Evolutionary conservation across 1,284 basidiomycete genomes (phyloP).

Genomic region (Porodaedalea pini): DNA sequence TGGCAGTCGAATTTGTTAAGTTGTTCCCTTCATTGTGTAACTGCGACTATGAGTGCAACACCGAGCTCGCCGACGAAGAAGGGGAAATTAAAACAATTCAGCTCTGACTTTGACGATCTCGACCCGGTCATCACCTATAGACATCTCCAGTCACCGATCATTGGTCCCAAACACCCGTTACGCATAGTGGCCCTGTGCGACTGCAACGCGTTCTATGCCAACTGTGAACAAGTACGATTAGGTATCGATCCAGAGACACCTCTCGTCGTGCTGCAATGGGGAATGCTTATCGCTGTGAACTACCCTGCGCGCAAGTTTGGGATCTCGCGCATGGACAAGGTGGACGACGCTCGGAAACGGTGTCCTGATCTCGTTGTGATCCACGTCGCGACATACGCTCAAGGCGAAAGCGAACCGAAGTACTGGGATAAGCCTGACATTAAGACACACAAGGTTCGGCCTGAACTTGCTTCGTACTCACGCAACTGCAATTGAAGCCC

Average conservation of each 20-base stretch:
- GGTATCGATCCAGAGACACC: constrained; percentile 72
- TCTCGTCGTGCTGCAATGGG: constrained; percentile 93
- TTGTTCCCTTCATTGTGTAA: background rate
- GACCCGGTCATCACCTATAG: constrained; percentile 68
- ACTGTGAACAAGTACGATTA: constrained; percentile 85
- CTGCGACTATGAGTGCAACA: constrained; percentile 4
- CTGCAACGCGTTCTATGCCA: constrained; percentile 90
- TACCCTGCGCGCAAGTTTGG: constrained; percentile 91
- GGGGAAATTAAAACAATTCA: constrained; percentile 34
- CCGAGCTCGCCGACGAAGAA: constrained; percentile 36
- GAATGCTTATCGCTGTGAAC: constrained; percentile 87
- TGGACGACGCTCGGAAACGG: constrained; percentile 77
- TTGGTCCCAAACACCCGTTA: constrained; percentile 65
- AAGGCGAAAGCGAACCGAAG: constrained; percentile 83
- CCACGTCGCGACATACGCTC: constrained; percentile 93
- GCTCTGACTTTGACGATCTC: constrained; percentile 54
- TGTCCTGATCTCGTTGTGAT: constrained; percentile 85
- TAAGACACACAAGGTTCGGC: constrained; percentile 83
- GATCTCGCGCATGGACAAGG: constrained; percentile 80
- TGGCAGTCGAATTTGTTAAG: background rate
- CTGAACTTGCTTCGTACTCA: background rate
- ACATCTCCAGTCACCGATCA: constrained; percentile 59
- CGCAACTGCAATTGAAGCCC: constrained; percentile 2
- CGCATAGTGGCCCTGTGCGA: constrained; percentile 88
- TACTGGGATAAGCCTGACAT: constrained; percentile 88